Evolutionary conservation across 202 grass and related monocot genomes (phyloP).

Genomic region (Setaria italica): DNA sequence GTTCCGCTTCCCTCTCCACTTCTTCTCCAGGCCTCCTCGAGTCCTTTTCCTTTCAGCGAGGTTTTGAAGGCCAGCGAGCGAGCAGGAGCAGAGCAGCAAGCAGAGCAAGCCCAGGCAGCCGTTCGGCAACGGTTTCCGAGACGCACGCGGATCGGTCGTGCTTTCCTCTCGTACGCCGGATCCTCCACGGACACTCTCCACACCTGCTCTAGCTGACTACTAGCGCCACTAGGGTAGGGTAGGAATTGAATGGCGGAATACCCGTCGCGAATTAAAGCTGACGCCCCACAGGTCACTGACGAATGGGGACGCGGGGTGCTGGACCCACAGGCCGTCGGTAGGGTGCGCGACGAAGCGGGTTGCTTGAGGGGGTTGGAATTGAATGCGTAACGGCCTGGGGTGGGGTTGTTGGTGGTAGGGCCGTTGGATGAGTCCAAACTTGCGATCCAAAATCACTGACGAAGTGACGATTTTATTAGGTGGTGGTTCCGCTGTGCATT

Average conservation of each 20-base stretch:
- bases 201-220: neutral
- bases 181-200: neutral
- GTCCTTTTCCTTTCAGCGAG: neutral
- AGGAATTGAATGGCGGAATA: neutral
- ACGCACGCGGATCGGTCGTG: conserved; percentile 1
- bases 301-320: neutral
- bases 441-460: neutral
- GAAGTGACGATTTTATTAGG: too few relatives aligned
- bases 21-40: neutral
- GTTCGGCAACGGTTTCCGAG: conserved; percentile 18
- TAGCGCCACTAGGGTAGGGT: too few relatives aligned
- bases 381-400: neutral
- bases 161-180: neutral
- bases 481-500: neutral
- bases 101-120: neutral
- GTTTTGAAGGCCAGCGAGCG: neutral
- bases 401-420: neutral
- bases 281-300: neutral
- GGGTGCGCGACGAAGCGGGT: too few relatives aligned
- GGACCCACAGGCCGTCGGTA: neutral
- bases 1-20: neutral
- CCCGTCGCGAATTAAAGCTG: neutral
- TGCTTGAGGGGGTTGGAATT: neutral
- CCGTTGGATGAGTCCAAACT: neutral
- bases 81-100: neutral